phyloP scores from a whole-genome alignment of 2,329 filamentous ascomycete species.

The Daldinia eschscholtzii region DNA sequence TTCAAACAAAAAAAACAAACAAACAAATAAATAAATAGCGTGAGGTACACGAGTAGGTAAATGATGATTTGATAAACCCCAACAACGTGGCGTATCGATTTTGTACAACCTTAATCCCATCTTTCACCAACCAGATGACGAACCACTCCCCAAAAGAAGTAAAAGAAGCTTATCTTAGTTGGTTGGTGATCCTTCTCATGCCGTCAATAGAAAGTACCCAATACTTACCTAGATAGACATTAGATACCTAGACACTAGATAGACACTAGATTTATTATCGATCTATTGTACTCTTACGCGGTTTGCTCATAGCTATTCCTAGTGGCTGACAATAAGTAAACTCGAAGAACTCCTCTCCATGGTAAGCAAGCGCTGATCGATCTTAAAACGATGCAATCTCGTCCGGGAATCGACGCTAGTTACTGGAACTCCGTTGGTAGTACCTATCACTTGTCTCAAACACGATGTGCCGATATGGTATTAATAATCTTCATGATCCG shows the following conservation, averaged over 20 bases:
- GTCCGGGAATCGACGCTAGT: slow-evolving; percentile 41
- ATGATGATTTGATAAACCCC: background rate
- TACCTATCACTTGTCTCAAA: background rate
- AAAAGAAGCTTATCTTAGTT: slow-evolving; percentile 2
- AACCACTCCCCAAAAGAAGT: background rate
- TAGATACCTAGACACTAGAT: too few relatives aligned
- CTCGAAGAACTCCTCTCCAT: slow-evolving; percentile 14
- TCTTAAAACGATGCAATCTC: slow-evolving; percentile 14
- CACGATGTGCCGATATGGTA: background rate
- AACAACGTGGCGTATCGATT: background rate
- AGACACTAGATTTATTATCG: background rate
- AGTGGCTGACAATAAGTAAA: slow-evolving; percentile 15
- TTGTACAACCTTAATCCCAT: slow-evolving; percentile 12
- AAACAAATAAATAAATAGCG: too few relatives aligned
- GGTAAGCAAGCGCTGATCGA: slow-evolving; percentile 19
- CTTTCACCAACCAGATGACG: slow-evolving; percentile 15
- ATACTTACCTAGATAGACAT: too few relatives aligned
- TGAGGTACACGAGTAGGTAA: background rate
- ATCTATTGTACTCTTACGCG: background rate
- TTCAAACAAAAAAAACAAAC: too few relatives aligned
- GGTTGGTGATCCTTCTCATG: background rate
- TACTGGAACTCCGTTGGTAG: slow-evolving; percentile 8
- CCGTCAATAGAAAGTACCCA: background rate
- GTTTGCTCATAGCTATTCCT: background rate
- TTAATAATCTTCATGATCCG: background rate